Base-by-base conservation (phyloP, 345 rosid genomes). In the Gynandropsis gynandra region DNA sequence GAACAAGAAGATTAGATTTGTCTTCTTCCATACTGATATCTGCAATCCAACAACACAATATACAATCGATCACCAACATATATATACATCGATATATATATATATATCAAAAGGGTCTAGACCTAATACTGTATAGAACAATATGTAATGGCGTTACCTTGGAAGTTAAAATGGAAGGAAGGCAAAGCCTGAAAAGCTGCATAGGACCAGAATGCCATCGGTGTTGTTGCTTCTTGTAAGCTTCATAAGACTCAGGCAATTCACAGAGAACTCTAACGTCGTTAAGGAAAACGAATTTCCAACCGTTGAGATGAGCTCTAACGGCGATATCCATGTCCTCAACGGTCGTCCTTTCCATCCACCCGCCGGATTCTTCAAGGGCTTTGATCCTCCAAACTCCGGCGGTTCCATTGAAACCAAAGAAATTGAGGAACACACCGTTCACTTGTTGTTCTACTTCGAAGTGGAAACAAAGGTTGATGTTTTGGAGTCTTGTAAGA, bases 141-240 rank as follows among this genome's bases (percentile, higher is more conserved):
- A n/a, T 50, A 15, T 11, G 12, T 11, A 21, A 33, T 29, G 1
- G 10, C 16, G 13, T 32, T 27, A 88, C 97, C 97, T 85, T 88
- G 61, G 97, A 78, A 55, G 73, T 63, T 2, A 85, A 13, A 29
- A 88, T 77, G 8, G 80, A 78, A 41, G 95, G 92, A 55, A 88
- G 84, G 41, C 97, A 88, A 38, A 88, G 46, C 3, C 92, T 77
- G 59, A 88, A 84, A 5, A 85, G 79, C 57, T 88, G 97, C 97
- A 88, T 88, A 0, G 97, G 97, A 62, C 97, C 97, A 0, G 97
- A 88, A 58, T 88, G 97, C 97, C 97, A 88, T 2, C 94, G 77
- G 52, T 87, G 96, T 51, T 87, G 96, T 13, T 83, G 93, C 52
- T 83, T 87, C 74, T 82, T 88, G 56, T 84, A 84, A 59, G 92